Conservation (phyloP, 495 filamentous ascomycete species). For the Apodospora peruviana region DNA sequence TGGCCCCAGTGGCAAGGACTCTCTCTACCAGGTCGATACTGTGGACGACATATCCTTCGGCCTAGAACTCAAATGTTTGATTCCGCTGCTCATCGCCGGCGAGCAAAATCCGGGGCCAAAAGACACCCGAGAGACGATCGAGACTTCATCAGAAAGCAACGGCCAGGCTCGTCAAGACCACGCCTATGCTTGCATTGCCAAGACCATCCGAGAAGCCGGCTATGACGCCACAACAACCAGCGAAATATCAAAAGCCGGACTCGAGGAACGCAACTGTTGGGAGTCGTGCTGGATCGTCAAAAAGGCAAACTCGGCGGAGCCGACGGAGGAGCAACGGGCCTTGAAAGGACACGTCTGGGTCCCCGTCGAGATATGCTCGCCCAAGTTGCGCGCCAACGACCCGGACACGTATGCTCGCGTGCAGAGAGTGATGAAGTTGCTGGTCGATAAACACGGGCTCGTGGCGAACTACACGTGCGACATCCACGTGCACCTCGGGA, state of each 20-base stretch:
- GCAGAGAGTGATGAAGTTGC: slow-evolving; percentile 9
- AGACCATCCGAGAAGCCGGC: slow-evolving; percentile 14
- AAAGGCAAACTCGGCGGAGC: slow-evolving; percentile 25
- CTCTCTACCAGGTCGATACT: neutral
- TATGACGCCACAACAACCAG: slow-evolving; percentile 13
- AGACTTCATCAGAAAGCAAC: neutral
- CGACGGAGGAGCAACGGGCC: slow-evolving; percentile 9
- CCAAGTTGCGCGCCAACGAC: slow-evolving; percentile 16
- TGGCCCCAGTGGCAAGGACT: too few relatives aligned
- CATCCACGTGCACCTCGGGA: slow-evolving; percentile 26
- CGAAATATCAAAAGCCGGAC: slow-evolving; percentile 3
- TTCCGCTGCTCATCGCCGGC: neutral
- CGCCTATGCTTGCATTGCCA: slow-evolving; percentile 10
- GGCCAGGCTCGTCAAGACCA: slow-evolving; percentile 1
- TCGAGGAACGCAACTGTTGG: slow-evolving; percentile 21
- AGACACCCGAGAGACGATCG: neutral
- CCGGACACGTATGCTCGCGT: slow-evolving; percentile 8
- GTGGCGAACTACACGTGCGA: slow-evolving; percentile 27
- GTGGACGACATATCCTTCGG: slow-evolving; percentile 3
- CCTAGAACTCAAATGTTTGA: neutral
- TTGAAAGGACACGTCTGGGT: slow-evolving; percentile 19
- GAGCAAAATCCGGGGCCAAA: slow-evolving; percentile 1
- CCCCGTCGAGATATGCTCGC: slow-evolving; percentile 25
- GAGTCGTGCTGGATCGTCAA: slow-evolving; percentile 27
- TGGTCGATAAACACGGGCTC: slow-evolving; percentile 14